Evolutionary conservation across 352 stramenopile species (phyloP), one percentile per base, ranked within the genome.

Genomic region (Elongisporangium anandrum): DNA sequence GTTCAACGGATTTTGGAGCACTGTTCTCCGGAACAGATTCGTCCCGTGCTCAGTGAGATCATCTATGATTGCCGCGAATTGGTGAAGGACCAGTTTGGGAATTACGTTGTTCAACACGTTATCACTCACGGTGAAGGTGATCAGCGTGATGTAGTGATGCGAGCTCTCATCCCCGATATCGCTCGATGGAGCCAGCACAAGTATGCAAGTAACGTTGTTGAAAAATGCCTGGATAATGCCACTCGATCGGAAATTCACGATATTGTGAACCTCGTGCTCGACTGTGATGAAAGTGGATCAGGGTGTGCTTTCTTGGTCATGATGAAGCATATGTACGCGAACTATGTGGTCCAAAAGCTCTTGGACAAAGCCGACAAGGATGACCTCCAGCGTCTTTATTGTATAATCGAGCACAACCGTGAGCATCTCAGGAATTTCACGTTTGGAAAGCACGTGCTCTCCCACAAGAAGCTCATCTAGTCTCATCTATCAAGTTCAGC

Each of bases 21-120:
- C 57, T 98, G 92, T 52, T 86, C 92, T 4, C 81, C 92, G 22
- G 72, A 74, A 10, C 91, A 98, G 67, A 98, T 98, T 53, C 84
- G 75, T 9, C 76, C 81, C n/a, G 90, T 98, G 23, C 67, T 99
- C 38, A 88, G 96, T 69, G 89, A 98, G 62, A 98, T 99, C 56
- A 87, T 95, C 19, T 79, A 79, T 62, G 88, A 90, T 56, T 97
- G 86, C 60, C 81, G 75, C n/a, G 84, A 90, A 19, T 70, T 95
- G 39, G 83, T 94, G 24, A 90, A 93, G 75, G 96, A 99, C 69
- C 96, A 99, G 68, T 99, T 99, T 72, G 97, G 97, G 10, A 99
- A 99, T 76, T 99, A 99, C 65, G 97, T 99, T 7, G 98, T 99
- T 59, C 97, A 99, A 69, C 96, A 99, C 64, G 93, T 99, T 16